A percentile compares a stretch with the other conserved stretches of the same genome.
Conservation (phyloP, 140 eudicot genomes). For the Anethum foeniculum region DNA sequence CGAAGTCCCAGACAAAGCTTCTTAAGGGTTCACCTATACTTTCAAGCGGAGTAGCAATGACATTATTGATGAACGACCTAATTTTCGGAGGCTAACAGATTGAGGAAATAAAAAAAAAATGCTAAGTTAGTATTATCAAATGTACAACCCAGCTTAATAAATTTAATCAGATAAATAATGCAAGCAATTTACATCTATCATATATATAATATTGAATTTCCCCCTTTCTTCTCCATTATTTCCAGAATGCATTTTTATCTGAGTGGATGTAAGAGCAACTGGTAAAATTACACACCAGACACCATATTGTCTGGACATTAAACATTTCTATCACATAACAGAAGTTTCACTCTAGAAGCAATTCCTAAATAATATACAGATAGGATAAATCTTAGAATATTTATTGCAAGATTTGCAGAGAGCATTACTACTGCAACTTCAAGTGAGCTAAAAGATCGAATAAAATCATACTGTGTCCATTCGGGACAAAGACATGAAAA, state of each 20-base stretch:
- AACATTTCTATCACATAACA: background rate
- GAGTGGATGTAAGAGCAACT: background rate
- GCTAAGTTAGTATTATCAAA: constrained; percentile 13
- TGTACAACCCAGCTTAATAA: background rate
- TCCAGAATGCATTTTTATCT: background rate
- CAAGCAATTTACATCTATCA: background rate
- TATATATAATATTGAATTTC: background rate
- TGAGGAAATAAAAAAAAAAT: constrained; percentile 17
- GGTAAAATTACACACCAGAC: background rate
- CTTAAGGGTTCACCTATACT: constrained; percentile 65
- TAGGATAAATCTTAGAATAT: background rate
- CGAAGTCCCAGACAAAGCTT: constrained; percentile 89
- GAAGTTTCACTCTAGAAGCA: background rate
- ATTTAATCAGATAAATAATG: background rate
- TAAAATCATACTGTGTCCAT: background rate
- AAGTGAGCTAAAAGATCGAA: background rate
- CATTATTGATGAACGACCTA: constrained; percentile 61
- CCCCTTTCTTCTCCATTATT: background rate
- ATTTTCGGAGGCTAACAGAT: constrained; percentile 72
- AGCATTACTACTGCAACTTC: background rate
- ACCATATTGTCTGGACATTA: background rate
- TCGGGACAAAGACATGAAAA: background rate
- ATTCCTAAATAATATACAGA: background rate
- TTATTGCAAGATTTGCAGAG: background rate
- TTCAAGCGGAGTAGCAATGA: constrained; percentile 68